Conservation (phyloP, 306 rosid species). For the Trifolium repens region DNA sequence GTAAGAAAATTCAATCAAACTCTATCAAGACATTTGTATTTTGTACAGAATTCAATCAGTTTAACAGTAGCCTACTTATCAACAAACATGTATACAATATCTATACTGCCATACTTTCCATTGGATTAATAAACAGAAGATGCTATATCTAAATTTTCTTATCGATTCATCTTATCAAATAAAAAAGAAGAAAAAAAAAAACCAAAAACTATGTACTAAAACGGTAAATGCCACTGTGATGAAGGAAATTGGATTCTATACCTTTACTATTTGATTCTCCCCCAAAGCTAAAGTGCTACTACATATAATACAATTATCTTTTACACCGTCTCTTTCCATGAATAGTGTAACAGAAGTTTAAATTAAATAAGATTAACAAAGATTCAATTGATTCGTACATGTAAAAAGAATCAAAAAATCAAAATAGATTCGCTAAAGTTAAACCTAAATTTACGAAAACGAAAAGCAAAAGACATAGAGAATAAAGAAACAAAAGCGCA, state of each 20-base stretch:
- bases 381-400: constrained; percentile 10
- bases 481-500: constrained; percentile 29
- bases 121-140: neutral
- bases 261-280: neutral
- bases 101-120: constrained; percentile 3
- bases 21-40: constrained; percentile 30
- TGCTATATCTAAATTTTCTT: neutral
- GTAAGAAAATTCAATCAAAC: constrained; percentile 13
- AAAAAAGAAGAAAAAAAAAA: neutral
- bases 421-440: constrained; percentile 7
- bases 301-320: constrained; percentile 1
- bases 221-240: neutral
- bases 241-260: neutral
- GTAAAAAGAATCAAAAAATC: neutral
- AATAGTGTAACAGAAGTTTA: constrained; percentile 12
- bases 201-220: neutral
- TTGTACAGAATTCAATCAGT: constrained; percentile 12
- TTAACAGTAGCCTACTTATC: constrained; percentile 9
- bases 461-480: neutral
- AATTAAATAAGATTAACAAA: neutral
- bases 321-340: constrained; percentile 9
- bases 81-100: constrained; percentile 15
- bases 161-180: constrained; percentile 13
- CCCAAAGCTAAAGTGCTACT: constrained; percentile 20
- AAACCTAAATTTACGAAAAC: constrained; percentile 41